Evolutionary conservation across 2,329 filamentous ascomycete species (phyloP), one percentile per base, ranked within the genome.

Genomic region (Phyllosticta citrichinensis): DNA sequence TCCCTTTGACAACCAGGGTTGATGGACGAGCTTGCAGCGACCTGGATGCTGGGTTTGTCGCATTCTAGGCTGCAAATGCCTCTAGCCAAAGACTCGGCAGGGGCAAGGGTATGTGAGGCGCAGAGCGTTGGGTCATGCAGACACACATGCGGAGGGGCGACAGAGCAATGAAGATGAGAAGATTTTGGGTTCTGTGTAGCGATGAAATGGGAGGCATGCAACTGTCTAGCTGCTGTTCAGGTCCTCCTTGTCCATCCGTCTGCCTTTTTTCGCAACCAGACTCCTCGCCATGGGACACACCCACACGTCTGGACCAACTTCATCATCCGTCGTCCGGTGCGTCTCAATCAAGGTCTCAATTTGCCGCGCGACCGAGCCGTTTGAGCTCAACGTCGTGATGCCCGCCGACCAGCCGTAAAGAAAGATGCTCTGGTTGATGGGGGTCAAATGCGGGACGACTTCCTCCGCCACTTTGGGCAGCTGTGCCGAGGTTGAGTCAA

Each of bases 381-480:
- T 91, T 63, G 85, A 87, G 2, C 87, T 89, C 57, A 92, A 74
- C 0, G 87, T 91, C 1, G 86, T 88, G 25, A 81, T 69, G 0
- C 80, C 76, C 9, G 76, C 74, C 10, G 79, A 78, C 88, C 88
- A 92, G 17, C 88, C 88, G 67, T 85, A 85, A 58, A 88, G 76
- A 68, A 91, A 89, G 9, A 90, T 87, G 20, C 86, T 85, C 58
- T 79, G 74, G 66, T 89, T 91, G 61, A 88, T 83, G 12, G 77
- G 73, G 0, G 81, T 84, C 57, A 88, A 75, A 5, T 77, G 74
- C 9, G 75, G 66, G 5, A 69, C 76, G 58, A 79, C 79, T 65
- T 68, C 75, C 51, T 66, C 73, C 12, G 81, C 75, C 14, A 74
- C 72, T 1, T 68, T 63, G 22, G 81, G 82, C 8, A 85, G 72